phyloP scores from a whole-genome alignment of 768 basidiomycete genomes.

The Guyanaporus albipodus region DNA sequence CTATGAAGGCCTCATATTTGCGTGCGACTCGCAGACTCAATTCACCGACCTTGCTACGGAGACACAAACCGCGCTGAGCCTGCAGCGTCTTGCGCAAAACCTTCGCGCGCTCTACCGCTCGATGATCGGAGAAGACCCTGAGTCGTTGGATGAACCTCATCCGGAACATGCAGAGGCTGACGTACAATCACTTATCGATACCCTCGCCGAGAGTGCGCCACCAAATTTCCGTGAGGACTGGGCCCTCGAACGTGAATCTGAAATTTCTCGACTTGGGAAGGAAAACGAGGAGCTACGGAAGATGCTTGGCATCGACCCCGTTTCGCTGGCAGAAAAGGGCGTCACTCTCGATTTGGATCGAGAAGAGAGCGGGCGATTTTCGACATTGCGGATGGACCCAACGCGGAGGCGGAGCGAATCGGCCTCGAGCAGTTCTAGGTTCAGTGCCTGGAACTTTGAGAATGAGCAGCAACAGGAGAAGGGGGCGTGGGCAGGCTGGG shows the following conservation, averaged over 20 bases:
- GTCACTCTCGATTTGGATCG: conserved; percentile 46
- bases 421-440: conserved; percentile 18
- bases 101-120: conserved; percentile 71
- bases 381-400: conserved; percentile 17
- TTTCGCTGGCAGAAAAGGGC: conserved; percentile 48
- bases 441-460: conserved; percentile 28
- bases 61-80: conserved; percentile 56
- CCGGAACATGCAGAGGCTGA: conserved; percentile 37
- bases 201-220: conserved; percentile 39
- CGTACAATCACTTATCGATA: conserved; percentile 40
- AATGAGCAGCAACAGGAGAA: conserved; percentile 28
- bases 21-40: conserved; percentile 55
- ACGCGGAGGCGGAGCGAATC: conserved; percentile 29
- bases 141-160: conserved; percentile 25
- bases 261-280: conserved; percentile 73
- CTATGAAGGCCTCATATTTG: conserved; percentile 77
- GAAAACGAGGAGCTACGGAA: conserved; percentile 81
- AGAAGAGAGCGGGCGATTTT: conserved; percentile 41
- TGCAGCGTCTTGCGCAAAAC: conserved; percentile 67
- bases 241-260: conserved; percentile 82
- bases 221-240: conserved; percentile 63
- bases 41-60: conserved; percentile 55
- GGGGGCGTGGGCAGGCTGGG: conserved; percentile 27
- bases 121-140: conserved; percentile 57
- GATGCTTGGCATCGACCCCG: conserved; percentile 70